phyloP scores from a whole-genome alignment of 257 asterid genomes.

The Jacaranda copaia region DNA sequence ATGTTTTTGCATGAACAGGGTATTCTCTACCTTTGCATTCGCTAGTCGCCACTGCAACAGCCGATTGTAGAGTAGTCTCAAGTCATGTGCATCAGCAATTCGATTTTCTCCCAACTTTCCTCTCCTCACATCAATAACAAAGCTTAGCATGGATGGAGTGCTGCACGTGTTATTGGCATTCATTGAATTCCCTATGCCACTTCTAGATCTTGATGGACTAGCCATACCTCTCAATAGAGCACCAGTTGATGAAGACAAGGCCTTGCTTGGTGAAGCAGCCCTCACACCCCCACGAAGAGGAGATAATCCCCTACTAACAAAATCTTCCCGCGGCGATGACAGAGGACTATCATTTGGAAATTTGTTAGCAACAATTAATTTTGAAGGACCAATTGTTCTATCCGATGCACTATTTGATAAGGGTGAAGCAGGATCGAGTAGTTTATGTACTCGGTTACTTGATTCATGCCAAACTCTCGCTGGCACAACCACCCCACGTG shows the following conservation, averaged over 20 bases:
- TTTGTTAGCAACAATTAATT: slow-evolving; percentile 50
- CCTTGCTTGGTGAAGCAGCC: slow-evolving; percentile 74
- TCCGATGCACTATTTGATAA: slow-evolving; percentile 43
- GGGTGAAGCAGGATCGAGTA: slow-evolving; percentile 60
- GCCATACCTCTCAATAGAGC: slow-evolving; percentile 58
- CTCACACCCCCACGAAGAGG: slow-evolving; percentile 69
- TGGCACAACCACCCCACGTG: slow-evolving; percentile 66
- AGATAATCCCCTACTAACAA: slow-evolving; percentile 59
- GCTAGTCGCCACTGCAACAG: slow-evolving; percentile 83
- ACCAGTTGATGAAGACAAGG: slow-evolving; percentile 44
- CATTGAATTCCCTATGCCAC: slow-evolving; percentile 44
- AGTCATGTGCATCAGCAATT: slow-evolving; percentile 74
- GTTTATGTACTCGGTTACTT: slow-evolving; percentile 45
- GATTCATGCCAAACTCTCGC: slow-evolving; percentile 67
- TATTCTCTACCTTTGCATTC: slow-evolving; percentile 71
- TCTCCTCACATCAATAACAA: slow-evolving; percentile 71
- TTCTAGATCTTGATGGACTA: slow-evolving; percentile 70
- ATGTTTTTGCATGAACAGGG: slow-evolving; percentile 58
- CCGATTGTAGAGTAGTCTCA: slow-evolving; percentile 71
- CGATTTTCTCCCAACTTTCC: slow-evolving; percentile 73
- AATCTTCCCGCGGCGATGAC: slow-evolving; percentile 57
- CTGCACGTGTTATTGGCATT: slow-evolving; percentile 48
- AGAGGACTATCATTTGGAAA: slow-evolving; percentile 49
- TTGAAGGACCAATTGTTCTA: slow-evolving; percentile 49
- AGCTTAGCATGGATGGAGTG: slow-evolving; percentile 64